A percentile compares a stretch with the other conserved stretches of the same genome.
Evolutionary conservation across 805 yeast species (phyloP).

Genomic region (Starmera quercuum): DNA sequence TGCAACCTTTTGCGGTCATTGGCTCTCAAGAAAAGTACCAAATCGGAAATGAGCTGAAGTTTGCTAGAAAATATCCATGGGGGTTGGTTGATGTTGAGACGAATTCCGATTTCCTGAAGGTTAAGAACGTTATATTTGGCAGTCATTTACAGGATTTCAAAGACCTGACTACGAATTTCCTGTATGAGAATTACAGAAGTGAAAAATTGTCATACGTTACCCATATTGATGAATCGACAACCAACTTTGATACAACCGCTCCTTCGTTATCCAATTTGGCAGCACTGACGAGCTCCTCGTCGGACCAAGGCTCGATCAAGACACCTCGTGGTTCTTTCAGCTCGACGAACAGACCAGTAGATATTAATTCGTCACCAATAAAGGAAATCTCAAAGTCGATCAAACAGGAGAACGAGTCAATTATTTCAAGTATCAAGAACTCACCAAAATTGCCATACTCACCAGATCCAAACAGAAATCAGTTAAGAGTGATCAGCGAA

Average conservation of each 20-base stretch:
- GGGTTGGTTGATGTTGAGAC: conserved; percentile 48
- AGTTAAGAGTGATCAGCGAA: conserved; percentile 70
- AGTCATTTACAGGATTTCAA: conserved; percentile 78
- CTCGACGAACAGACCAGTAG: conserved; percentile 3
- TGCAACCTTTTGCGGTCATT: conserved; percentile 74
- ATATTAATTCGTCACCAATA: conserved; percentile 26
- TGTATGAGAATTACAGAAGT: conserved; percentile 75
- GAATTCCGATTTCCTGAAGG: conserved; percentile 44
- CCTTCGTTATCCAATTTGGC: conserved; percentile 63
- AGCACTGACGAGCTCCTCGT: conserved; percentile 26
- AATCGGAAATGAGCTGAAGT: conserved; percentile 41
- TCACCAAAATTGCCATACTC: conserved; percentile 24
- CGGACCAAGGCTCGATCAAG: conserved; percentile 1
- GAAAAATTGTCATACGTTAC: conserved; percentile 62
- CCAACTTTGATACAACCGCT: conserved; percentile 21
- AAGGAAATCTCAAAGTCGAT: conserved; percentile 27
- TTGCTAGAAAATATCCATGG: conserved; percentile 73
- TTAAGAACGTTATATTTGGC: conserved; percentile 69
- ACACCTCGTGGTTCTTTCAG: neutral
- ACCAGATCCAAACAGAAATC: conserved; percentile 42
- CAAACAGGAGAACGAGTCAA: conserved; percentile 29
- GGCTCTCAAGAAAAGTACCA: conserved; percentile 53
- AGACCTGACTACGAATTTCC: conserved; percentile 68
- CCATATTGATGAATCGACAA: conserved; percentile 11
- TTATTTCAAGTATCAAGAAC: conserved; percentile 27